Percentiles rank a stretch among this genome's conserved stretches.
These are phyloP conservation scores for Syzygium malaccense DNA, from an alignment of 441 rosid genomes.

Conservation along the genomic window DNA sequence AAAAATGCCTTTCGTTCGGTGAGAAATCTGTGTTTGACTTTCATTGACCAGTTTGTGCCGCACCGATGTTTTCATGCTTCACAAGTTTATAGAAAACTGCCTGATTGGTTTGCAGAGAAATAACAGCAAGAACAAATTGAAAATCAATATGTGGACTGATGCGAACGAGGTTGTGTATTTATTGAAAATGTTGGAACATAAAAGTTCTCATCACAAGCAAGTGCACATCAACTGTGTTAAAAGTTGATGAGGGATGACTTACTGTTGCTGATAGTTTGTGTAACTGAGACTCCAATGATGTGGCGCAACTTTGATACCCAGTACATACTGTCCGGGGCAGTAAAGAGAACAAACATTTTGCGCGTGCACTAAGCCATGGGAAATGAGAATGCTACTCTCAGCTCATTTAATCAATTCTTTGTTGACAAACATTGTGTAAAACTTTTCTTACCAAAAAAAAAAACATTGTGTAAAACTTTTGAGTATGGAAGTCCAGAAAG, in stretches of 20 bases:
- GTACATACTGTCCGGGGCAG: background rate
- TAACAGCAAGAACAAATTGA: background rate
- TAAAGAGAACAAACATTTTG: background rate
- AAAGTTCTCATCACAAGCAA: background rate
- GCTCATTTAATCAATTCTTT: background rate
- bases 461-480: background rate
- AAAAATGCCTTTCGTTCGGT: background rate
- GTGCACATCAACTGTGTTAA: background rate
- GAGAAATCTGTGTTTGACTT: background rate
- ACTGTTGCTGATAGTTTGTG: background rate
- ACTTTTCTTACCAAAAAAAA: too few relatives aligned
- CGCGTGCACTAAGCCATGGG: fast-evolving
- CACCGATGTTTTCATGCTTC: background rate
- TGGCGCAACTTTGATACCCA: fast-evolving
- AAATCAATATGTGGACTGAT: background rate
- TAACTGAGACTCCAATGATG: background rate
- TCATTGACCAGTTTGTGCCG: background rate
- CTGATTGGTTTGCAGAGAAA: background rate
- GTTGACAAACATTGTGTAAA: background rate
- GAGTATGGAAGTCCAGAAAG: background rate
- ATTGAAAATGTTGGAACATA: background rate
- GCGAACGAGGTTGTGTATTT: background rate
- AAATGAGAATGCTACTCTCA: background rate
- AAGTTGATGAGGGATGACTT: background rate
- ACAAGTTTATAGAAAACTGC: background rate